Evolutionary conservation across 2,329 filamentous ascomycete genomes (phyloP).

Genomic region (Trichoderma guizhouense): DNA sequence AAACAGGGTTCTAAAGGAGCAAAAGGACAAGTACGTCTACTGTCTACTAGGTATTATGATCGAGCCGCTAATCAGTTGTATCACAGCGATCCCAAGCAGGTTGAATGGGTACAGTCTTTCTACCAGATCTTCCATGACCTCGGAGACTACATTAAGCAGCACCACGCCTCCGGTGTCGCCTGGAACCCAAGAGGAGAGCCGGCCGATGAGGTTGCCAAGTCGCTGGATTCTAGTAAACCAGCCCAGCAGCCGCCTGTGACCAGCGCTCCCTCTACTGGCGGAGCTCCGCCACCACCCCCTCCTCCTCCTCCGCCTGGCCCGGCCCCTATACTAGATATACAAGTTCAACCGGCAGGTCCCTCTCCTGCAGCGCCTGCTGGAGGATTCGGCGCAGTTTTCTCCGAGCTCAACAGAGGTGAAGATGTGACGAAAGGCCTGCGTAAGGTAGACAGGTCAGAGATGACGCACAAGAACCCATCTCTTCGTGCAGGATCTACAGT

Average conservation of each 20-base stretch:
- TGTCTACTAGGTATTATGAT: neutral
- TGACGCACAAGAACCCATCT: conserved; percentile 97
- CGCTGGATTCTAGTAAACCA: conserved; percentile 43
- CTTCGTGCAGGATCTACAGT: conserved; percentile 72
- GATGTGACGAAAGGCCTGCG: conserved; percentile 83
- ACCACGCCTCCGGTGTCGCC: conserved; percentile 72
- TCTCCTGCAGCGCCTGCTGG: conserved; percentile 31
- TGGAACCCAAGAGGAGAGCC: conserved; percentile 83
- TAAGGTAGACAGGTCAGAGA: conserved; percentile 92
- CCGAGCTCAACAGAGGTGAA: conserved; percentile 83
- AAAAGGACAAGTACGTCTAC: conserved; percentile 62
- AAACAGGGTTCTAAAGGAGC: conserved; percentile 87
- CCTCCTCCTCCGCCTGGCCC: conserved; percentile 70
- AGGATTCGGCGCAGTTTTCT: conserved; percentile 85
- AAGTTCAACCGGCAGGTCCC: conserved; percentile 35
- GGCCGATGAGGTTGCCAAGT: conserved; percentile 62
- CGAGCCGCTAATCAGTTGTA: conserved; percentile 18
- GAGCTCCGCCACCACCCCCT: conserved; percentile 53
- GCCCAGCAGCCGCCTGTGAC: neutral
- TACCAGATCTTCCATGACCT: conserved; percentile 86
- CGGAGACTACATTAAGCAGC: conserved; percentile 76
- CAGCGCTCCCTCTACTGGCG: conserved; percentile 50
- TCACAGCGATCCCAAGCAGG: conserved; percentile 69
- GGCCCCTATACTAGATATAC: conserved; percentile 62
- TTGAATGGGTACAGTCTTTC: conserved; percentile 90